Percentiles rank a stretch among this genome's conserved stretches.
Conservation (phyloP, 257 asterid species). For the Salvia miltiorrhiza region DNA sequence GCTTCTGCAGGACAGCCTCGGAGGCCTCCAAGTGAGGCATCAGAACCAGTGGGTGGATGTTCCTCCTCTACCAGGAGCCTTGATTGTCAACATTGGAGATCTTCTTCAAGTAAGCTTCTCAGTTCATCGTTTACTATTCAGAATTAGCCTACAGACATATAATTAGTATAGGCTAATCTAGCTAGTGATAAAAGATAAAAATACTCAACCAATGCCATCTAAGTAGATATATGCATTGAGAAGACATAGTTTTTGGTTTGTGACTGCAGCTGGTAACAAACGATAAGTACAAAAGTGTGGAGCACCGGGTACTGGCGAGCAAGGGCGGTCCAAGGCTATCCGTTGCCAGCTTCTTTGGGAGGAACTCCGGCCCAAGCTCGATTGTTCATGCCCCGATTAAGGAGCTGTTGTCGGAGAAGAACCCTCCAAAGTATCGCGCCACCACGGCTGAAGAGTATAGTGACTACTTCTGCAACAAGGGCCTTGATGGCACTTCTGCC, state of each 20-base stretch:
- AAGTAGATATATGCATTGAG: too few species aligned
- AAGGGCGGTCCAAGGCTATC: constrained; percentile 45
- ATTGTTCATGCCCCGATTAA: constrained; percentile 33
- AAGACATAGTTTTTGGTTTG: background rate
- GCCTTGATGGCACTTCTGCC: constrained; percentile 37
- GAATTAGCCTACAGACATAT: too few species aligned
- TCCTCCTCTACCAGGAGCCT: constrained; percentile 45
- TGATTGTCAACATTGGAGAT: constrained; percentile 33
- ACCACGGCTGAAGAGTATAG: constrained; percentile 31
- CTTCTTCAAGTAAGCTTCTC: constrained; percentile 32
- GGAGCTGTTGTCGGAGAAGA: constrained; percentile 35
- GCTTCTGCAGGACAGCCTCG: constrained; percentile 41
- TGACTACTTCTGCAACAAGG: constrained; percentile 20
- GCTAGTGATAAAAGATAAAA: too few species aligned
- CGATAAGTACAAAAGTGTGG: constrained; percentile 40
- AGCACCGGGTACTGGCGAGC: constrained; percentile 44
- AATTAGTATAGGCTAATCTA: too few species aligned
- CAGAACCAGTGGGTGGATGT: constrained; percentile 43
- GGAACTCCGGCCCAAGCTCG: constrained; percentile 6
- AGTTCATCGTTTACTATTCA: too few species aligned
- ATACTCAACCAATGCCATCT: too few species aligned
- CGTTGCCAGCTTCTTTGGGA: constrained; percentile 46
- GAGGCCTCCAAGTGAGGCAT: constrained; percentile 49
- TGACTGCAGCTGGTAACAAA: constrained; percentile 34
- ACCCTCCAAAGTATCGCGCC: constrained; percentile 35